phyloP scores from a whole-genome alignment of 352 stramenopile species.

The Pythium myriotylum region DNA sequence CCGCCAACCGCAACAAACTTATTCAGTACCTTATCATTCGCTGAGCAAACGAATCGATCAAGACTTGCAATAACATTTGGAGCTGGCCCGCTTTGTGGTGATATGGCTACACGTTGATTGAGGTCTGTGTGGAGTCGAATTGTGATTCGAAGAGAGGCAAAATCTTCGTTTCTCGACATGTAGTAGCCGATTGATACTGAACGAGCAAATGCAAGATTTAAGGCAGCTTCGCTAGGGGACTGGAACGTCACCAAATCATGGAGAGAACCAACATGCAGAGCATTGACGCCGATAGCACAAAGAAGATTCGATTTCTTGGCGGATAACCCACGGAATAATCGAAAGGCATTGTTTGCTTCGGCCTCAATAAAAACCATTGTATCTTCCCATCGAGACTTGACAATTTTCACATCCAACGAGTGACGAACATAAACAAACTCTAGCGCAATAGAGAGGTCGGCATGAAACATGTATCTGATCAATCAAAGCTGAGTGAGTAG shows the following conservation, averaged over 20 bases:
- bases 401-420: constrained; percentile 2
- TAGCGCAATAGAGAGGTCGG: constrained; percentile 10
- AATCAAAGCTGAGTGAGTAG: too few species aligned
- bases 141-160: constrained; percentile 18
- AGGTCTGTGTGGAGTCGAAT: constrained; percentile 12
- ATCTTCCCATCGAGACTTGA: constrained; percentile 20
- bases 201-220: not conserved
- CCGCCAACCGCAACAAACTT: constrained; percentile 14
- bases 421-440: constrained; percentile 23
- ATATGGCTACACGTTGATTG: not conserved
- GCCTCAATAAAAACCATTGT: constrained; percentile 1
- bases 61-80: not conserved
- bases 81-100: not conserved
- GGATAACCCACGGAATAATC: not conserved
- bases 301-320: constrained; percentile 2
- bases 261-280: constrained; percentile 10
- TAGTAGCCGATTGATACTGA: constrained; percentile 21
- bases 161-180: constrained; percentile 13
- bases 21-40: constrained; percentile 1
- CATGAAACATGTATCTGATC: constrained; percentile 22
- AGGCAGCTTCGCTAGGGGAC: not conserved
- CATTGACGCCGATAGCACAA: constrained; percentile 19
- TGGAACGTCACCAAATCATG: not conserved
- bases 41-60: constrained; percentile 22
- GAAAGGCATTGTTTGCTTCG: constrained; percentile 14